Evolutionary conservation across 75 land plant species (phyloP), one percentile per base, ranked within the genome.

Genomic region (Chamaecyparis obtusa): DNA sequence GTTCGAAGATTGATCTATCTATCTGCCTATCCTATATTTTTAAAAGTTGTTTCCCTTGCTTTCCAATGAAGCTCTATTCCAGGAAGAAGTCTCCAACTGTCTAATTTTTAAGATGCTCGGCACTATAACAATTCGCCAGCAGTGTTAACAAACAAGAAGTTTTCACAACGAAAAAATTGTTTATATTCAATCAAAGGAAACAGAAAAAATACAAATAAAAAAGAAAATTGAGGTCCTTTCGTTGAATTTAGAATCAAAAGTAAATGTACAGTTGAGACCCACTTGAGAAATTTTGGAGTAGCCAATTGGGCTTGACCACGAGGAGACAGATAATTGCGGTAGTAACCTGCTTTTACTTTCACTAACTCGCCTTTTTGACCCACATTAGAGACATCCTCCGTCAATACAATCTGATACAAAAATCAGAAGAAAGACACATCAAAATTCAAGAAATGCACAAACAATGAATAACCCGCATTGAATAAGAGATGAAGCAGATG

Each of bases 281-380:
- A 94, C 99, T 97, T 98, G 87, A 98, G 95, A 81, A 92, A 86
- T 37, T 90, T 76, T 3, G 99, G 90, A 27, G 99, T 97, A 57
- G 96, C 94, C 85, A 98, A 90, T 83, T 91, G 88, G 44, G 99
- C 99, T 88, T 93, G 96, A 43, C 97, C 97, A 83, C 79, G 44
- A 3, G 99, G 99, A 37, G 89, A 87, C 71, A 98, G 88, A 86
- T 85, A 97, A 83, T 97, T 98, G 54, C 99, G 94, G 87, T 87
- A 97, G 91, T 85, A 97, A 2, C 99, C 99, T n/a, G 95, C 93
- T 88, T 92, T 94, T 84, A 98, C 99, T 41, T 94, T 92, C 30
- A 97, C 67, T 11, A 97, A 92, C 13, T 96, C 89, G n/a, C 99
- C 99, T 41, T 95, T 94, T 87, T 93, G 95, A 82, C 99, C 99